phyloP scores from a whole-genome alignment of 345 rosid species.

The Hypericum perforatum region DNA sequence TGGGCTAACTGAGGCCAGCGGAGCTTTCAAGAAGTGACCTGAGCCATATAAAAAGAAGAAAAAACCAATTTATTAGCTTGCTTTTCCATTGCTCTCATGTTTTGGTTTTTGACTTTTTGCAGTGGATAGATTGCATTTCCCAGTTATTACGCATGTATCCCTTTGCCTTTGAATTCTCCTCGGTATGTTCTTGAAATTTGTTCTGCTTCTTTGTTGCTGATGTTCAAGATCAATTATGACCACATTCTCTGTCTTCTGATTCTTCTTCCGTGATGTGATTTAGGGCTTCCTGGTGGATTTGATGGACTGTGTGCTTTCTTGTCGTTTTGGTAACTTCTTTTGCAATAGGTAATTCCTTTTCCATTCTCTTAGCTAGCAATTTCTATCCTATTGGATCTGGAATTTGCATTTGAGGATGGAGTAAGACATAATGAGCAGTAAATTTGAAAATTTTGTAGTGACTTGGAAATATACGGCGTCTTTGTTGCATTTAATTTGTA shows the following conservation, averaged over 20 bases:
- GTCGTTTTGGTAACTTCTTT: slow-evolving; percentile 93
- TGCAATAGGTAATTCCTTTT: slow-evolving; percentile 60
- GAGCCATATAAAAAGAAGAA: background rate
- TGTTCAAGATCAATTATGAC: too few species aligned
- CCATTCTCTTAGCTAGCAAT: background rate
- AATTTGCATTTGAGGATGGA: too few species aligned
- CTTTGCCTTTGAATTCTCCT: slow-evolving; percentile 85
- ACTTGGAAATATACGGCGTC: too few species aligned
- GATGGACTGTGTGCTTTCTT: slow-evolving; percentile 74
- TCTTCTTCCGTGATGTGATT: slow-evolving; percentile 13
- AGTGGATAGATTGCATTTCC: slow-evolving; percentile 98
- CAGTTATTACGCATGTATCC: slow-evolving; percentile 93
- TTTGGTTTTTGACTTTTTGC: slow-evolving; percentile 25
- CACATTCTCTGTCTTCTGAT: slow-evolving; percentile 2
- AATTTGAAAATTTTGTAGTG: too few species aligned
- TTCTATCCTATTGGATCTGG: background rate
- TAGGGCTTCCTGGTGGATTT: slow-evolving; percentile 93
- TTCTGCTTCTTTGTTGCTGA: slow-evolving; percentile 2
- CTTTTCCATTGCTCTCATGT: slow-evolving; percentile 6
- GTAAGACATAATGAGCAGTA: too few species aligned
- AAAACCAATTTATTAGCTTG: background rate
- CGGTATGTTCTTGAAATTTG: slow-evolving; percentile 43
- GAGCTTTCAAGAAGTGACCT: background rate
- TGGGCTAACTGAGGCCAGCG: background rate
- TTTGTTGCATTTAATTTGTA: too few species aligned